These are phyloP conservation scores for Sapria himalayana DNA, from an alignment of 345 rosid species.

Conservation along the genomic window DNA sequence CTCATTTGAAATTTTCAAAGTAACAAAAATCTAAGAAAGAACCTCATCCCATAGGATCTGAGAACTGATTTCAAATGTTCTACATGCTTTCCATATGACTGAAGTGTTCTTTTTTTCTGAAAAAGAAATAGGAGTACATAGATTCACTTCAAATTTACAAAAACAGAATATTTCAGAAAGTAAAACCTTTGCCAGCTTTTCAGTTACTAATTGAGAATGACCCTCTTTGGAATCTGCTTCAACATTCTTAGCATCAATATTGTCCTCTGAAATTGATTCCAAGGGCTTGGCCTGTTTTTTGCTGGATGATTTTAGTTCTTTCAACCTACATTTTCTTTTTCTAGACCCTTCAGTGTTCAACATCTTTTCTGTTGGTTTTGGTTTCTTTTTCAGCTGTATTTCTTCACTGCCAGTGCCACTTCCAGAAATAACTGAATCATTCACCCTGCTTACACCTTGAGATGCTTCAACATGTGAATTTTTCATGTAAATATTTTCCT, in stretches of 20 bases:
- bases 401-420: slow-evolving; percentile 21
- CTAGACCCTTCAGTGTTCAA: slow-evolving; percentile 24
- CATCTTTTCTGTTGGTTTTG: slow-evolving; percentile 13
- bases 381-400: slow-evolving; percentile 28
- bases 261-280: slow-evolving; percentile 18
- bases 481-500: slow-evolving; percentile 21
- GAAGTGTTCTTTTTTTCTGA: slow-evolving; percentile 53
- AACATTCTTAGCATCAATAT: slow-evolving; percentile 23
- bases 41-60: slow-evolving; percentile 84
- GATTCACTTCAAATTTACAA: no score
- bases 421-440: slow-evolving; percentile 24
- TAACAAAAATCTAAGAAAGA: slow-evolving; percentile 8
- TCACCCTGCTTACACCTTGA: slow-evolving; percentile 14
- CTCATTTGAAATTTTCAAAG: slow-evolving; percentile 1
- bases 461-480: slow-evolving; percentile 19
- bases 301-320: slow-evolving; percentile 20
- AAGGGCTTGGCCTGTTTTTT: slow-evolving; percentile 28
- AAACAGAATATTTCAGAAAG: no score
- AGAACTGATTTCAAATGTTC: slow-evolving; percentile 69
- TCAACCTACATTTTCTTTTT: slow-evolving; percentile 33
- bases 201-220: slow-evolving; percentile 29
- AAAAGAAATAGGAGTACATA: no score
- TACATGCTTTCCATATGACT: slow-evolving; percentile 56
- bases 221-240: slow-evolving; percentile 28
- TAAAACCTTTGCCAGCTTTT: slow-evolving; percentile 31